Conservation (phyloP, 2,329 filamentous ascomycete genomes). For the Talaromyces sp. region DNA sequence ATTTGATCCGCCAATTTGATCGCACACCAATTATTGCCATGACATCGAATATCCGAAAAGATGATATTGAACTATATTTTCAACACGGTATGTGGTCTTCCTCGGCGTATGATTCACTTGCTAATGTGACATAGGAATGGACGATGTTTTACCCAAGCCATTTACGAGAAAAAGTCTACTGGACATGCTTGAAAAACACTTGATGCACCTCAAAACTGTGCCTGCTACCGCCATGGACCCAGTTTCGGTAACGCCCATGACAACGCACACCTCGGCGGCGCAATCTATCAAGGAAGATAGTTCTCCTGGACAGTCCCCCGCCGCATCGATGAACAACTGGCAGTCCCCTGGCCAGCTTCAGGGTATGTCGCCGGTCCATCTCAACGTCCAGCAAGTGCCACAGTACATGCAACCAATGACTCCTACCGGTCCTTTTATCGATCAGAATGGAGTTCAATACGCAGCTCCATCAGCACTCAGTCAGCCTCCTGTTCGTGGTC, state of each 20-base stretch:
- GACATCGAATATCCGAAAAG: conserved; percentile 96
- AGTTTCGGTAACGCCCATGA: conserved; percentile 45
- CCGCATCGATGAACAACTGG: conserved; percentile 58
- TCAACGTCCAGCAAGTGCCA: conserved; percentile 42
- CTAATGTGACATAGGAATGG: conserved; percentile 68
- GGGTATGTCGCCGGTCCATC: conserved; percentile 55
- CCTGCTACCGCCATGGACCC: conserved; percentile 53
- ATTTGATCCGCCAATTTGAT: conserved; percentile 85
- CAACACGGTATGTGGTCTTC: conserved; percentile 69
- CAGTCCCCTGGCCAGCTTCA: conserved; percentile 60
- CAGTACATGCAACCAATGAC: conserved; percentile 40
- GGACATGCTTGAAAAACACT: conserved; percentile 81
- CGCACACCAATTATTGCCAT: conserved; percentile 89
- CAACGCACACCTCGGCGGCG: conserved; percentile 49
- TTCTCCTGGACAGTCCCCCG: conserved; percentile 61
- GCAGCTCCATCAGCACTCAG: conserved; percentile 36
- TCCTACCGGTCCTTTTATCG: conserved; percentile 38
- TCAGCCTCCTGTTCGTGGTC: conserved; percentile 31
- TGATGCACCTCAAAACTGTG: conserved; percentile 76
- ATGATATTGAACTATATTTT: conserved; percentile 97
- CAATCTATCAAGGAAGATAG: conserved; percentile 62
- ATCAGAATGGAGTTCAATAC: conserved; percentile 41
- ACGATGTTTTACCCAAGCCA: conserved; percentile 92
- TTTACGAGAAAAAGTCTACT: conserved; percentile 88
- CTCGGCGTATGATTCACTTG: conserved; percentile 9